A percentile compares a stretch with the other conserved stretches of the same genome.
Conservation (phyloP, 768 basidiomycete genomes). For the Calvatia gigantea region DNA sequence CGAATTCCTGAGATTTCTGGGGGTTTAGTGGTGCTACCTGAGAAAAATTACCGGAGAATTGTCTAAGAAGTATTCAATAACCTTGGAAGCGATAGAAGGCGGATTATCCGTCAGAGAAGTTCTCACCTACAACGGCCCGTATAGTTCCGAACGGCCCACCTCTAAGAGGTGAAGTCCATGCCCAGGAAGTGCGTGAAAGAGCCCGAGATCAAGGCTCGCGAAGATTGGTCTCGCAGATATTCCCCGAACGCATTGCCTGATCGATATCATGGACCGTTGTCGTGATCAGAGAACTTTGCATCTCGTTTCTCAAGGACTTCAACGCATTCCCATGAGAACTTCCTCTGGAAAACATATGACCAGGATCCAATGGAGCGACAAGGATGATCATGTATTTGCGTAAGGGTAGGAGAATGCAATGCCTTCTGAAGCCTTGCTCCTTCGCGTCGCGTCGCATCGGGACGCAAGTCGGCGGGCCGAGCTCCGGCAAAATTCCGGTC, state of each 20-base stretch:
- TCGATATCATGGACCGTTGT: no score
- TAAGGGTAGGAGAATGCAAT: no score
- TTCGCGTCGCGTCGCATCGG: no score
- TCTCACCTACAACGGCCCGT: neutral
- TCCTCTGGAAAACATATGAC: neutral
- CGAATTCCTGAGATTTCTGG: no score
- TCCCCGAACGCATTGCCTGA: constrained; percentile 2
- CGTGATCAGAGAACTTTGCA: neutral
- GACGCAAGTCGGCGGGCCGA: no score
- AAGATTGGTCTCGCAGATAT: neutral
- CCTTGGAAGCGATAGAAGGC: no score
- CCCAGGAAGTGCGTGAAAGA: neutral
- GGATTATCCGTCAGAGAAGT: no score
- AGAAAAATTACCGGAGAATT: neutral
- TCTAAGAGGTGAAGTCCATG: neutral
- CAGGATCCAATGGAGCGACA: neutral
- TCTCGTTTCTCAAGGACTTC: neutral
- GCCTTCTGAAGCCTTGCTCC: no score
- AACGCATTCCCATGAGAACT: neutral
- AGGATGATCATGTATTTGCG: neutral
- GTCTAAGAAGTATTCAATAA: no score
- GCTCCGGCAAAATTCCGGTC: neutral
- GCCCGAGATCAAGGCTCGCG: neutral
- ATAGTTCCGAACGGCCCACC: neutral
- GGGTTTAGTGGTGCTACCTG: neutral